Base-by-base conservation (phyloP, 345 rosid genomes). In the Euphorbia pulcherrima region DNA sequence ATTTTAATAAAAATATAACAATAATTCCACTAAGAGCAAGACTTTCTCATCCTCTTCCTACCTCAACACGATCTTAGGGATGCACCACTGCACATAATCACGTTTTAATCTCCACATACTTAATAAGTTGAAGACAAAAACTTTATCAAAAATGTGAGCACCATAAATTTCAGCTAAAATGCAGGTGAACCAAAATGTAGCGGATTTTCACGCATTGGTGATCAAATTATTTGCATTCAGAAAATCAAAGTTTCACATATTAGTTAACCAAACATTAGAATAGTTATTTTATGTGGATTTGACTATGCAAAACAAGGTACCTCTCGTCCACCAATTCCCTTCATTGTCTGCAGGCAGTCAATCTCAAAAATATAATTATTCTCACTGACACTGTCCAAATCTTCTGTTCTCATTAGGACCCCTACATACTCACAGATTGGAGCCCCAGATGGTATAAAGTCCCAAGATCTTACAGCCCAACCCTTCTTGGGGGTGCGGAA, bases 401-500 rank as follows among this genome's bases (percentile, higher is more conserved):
- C 99, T 51, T 86, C 96, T 6, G 96, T 81, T 74, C 84, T 87
- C 60, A 62, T 82, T 41, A 94, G 83, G 14, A 77, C 77, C 62
- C 99, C 99, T 27, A 81, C 78, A 55, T 94, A 94, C 77, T 94
- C 97, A 59, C 97, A 94, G 4, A 91, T 90, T 5, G 97, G 97
- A 23, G 97, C 86, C 12, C 97, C 99, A 60, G 99, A 76, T 41
- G 93, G 95, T 69, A 94, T 88, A 74, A 84, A 94, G 54, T 91
- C 96, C 97, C 97, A 89, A 10, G 97, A 89, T 79, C 96, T 82
- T 54, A 91, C 97, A 52, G 92, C 97, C 97, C 99, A 94, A 5
- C 97, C 99, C 71, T 94, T 94, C 65, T 82, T 86, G 28, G 92
- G 85, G 47, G 96, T 85, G 33, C 93, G 88, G 74, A 80, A 91